Conservation (phyloP, 2,329 filamentous ascomycete genomes). For the Colletotrichum caudatum region DNA sequence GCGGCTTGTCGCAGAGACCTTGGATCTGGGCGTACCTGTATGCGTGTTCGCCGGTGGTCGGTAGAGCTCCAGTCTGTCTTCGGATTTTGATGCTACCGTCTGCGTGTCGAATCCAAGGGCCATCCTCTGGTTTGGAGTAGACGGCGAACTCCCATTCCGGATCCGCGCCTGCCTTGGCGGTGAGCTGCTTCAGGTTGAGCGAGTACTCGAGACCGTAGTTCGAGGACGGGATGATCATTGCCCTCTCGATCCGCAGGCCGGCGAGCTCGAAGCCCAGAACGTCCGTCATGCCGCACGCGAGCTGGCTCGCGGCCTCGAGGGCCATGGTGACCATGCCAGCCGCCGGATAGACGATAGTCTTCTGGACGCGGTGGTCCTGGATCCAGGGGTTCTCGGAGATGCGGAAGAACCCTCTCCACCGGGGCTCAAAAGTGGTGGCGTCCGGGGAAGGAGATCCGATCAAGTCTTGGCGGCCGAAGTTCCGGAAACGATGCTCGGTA, state of each 20-base stretch:
- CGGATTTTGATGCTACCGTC: conserved; percentile 43
- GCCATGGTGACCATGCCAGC: conserved; percentile 64
- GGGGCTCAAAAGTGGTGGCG: conserved; percentile 58
- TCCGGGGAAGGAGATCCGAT: conserved; percentile 61
- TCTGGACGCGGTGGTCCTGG: conserved; percentile 63
- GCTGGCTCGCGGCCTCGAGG: conserved; percentile 59
- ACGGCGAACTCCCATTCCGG: conserved; percentile 56
- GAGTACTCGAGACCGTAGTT: conserved; percentile 63
- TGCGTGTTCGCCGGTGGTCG: conserved; percentile 24
- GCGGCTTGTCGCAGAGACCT: conserved; percentile 48
- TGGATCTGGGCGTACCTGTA: conserved; percentile 45
- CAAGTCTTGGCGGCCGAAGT: conserved; percentile 62
- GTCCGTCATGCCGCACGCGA: conserved; percentile 44
- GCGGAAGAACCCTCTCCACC: conserved; percentile 64
- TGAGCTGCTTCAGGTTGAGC: conserved; percentile 56
- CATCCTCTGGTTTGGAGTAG: conserved; percentile 58
- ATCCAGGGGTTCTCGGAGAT: conserved; percentile 65
- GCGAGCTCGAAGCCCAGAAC: conserved; percentile 57
- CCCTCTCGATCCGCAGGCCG: conserved; percentile 61
- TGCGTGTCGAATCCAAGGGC: conserved; percentile 39
- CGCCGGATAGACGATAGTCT: conserved; percentile 63
- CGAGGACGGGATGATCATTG: conserved; percentile 63
- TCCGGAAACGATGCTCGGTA: conserved; percentile 57
- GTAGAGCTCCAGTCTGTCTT: neutral
- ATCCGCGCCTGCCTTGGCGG: conserved; percentile 30